Conservation (phyloP, 768 basidiomycete genomes). For the Russula sp. region DNA sequence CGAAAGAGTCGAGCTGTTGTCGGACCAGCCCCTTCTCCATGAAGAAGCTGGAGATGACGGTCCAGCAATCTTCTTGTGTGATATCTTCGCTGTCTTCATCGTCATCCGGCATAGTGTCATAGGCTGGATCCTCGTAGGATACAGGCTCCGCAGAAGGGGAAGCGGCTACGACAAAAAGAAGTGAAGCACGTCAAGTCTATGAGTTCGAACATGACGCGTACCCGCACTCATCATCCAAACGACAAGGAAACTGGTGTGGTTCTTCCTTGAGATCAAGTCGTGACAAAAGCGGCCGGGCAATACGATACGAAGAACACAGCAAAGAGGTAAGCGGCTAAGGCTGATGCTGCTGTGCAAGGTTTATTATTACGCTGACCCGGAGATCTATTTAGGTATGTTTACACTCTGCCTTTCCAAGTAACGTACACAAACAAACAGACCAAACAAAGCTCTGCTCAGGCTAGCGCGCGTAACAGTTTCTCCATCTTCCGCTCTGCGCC, state of each 20-base stretch:
- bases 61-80: conserved; percentile 92
- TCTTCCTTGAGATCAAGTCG: background rate
- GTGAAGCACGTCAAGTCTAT: conserved; percentile 7
- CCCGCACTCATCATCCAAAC: conserved; percentile 22
- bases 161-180: conserved; percentile 18
- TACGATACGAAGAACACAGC: background rate
- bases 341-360: background rate
- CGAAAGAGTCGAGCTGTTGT: conserved; percentile 96
- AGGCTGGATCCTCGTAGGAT: conserved; percentile 51
- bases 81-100: conserved; percentile 63
- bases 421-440: background rate
- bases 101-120: conserved; percentile 46
- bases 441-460: conserved; percentile 5
- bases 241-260: conserved; percentile 16
- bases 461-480: conserved; percentile 33
- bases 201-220: conserved; percentile 17
- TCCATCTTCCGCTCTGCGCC: conserved; percentile 46
- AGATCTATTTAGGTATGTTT: conserved; percentile 10
- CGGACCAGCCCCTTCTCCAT: conserved; percentile 95
- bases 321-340: background rate
- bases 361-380: too few species aligned
- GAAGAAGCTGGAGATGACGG: conserved; percentile 94
- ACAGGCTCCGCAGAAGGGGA: conserved; percentile 14
- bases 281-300: background rate
- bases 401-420: background rate